Percentiles rank a stretch among this genome's conserved stretches.
Conservation (phyloP, 768 basidiomycete species). For the Hericium erinaceus region DNA sequence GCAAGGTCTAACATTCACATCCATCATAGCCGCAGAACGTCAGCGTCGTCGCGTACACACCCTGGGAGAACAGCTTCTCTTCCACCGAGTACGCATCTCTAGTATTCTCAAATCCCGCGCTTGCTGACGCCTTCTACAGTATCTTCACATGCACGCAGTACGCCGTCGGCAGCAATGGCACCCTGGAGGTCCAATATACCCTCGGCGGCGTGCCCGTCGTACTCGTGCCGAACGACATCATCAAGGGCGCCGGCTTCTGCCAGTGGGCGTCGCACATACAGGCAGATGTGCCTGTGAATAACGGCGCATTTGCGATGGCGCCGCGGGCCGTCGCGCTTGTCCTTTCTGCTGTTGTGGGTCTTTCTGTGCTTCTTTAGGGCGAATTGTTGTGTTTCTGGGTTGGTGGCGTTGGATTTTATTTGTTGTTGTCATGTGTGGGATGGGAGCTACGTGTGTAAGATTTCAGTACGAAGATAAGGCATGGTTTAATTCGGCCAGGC, state of each 20-base stretch:
- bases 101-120: neutral
- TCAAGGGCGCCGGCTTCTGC: constrained; percentile 31
- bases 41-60: constrained; percentile 49
- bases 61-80: constrained; percentile 37
- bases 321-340: neutral
- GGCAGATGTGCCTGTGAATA: neutral
- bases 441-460: too few relatives aligned
- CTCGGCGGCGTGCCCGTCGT: constrained; percentile 54
- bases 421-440: too few relatives aligned
- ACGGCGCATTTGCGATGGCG: neutral
- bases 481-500: too few relatives aligned
- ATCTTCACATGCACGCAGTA: constrained; percentile 59
- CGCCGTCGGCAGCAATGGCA: constrained; percentile 58
- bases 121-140: constrained; percentile 26
- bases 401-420: too few relatives aligned
- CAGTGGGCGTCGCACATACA: neutral
- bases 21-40: constrained; percentile 42
- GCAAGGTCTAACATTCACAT: neutral
- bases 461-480: too few relatives aligned
- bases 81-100: constrained; percentile 42
- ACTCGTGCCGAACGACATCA: constrained; percentile 33
- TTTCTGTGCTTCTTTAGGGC: too few relatives aligned
- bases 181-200: constrained; percentile 51
- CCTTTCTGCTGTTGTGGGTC: too few relatives aligned
- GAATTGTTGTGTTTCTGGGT: too few relatives aligned